These are phyloP conservation scores for Solanum bulbocastanum DNA, from an alignment of 257 asterid genomes.

Conservation along the genomic window DNA sequence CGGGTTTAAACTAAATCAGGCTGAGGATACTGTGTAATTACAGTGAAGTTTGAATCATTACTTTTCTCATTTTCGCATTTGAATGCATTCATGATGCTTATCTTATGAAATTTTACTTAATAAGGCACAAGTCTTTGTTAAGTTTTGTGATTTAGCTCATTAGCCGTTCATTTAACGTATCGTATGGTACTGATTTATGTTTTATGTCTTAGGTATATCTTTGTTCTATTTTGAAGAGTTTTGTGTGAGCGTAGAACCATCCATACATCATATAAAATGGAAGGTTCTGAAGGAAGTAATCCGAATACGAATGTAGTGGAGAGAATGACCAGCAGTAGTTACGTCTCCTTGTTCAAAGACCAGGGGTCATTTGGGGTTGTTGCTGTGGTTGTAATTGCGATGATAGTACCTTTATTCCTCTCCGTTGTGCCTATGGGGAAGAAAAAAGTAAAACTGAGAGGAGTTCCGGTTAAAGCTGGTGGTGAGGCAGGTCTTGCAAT, in stretches of 20 bases:
- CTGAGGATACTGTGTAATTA: not conserved
- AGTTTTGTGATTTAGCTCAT: not conserved
- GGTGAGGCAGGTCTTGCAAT: slow-evolving; percentile 70
- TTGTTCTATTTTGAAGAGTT: not conserved
- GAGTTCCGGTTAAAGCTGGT: slow-evolving; percentile 55
- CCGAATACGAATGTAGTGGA: slow-evolving; percentile 2
- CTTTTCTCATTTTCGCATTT: not conserved
- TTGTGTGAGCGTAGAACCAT: not conserved
- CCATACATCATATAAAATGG: slow-evolving; percentile 2
- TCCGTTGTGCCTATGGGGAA: slow-evolving; percentile 37
- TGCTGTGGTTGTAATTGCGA: slow-evolving; percentile 44
- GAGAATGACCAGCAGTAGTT: slow-evolving; percentile 19
- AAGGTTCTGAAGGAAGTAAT: slow-evolving; percentile 16
- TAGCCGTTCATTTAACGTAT: not conserved
- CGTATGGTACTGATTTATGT: not conserved
- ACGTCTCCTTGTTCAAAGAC: slow-evolving; percentile 22
- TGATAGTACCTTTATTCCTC: slow-evolving; percentile 47
- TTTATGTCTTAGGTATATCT: not conserved
- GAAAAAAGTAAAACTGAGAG: slow-evolving; percentile 64
- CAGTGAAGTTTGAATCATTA: not conserved
- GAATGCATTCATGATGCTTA: not conserved
- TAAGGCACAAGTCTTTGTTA: not conserved
- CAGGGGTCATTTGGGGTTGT: slow-evolving; percentile 32
- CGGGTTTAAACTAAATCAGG: not conserved
- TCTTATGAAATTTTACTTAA: not conserved